These are phyloP conservation scores for Vaccinium vitisidaea DNA, from an alignment of 148 eudicot genomes.

Conservation along the genomic window DNA sequence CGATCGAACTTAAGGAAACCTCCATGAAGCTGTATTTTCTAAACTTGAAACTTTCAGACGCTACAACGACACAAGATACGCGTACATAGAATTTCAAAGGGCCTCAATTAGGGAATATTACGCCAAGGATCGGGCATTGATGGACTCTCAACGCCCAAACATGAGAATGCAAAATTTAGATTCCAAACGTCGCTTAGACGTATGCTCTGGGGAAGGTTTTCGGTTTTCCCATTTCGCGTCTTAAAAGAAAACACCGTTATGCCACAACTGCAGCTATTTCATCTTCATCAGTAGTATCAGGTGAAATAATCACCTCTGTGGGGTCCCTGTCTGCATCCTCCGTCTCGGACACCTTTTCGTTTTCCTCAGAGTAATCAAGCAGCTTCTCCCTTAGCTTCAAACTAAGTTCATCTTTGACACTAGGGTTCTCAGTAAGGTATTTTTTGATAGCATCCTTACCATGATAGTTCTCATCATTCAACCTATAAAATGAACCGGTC, in stretches of 20 bases:
- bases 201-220: not conserved
- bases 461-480: conserved; percentile 42
- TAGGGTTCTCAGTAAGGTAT: conserved; percentile 45
- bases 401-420: conserved; percentile 49
- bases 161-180: conserved; percentile 7
- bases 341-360: conserved; percentile 24
- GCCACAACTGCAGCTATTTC: conserved; percentile 51
- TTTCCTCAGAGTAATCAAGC: conserved; percentile 25
- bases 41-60: not conserved
- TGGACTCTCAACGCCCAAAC: not conserved
- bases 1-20: not conserved
- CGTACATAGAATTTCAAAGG: not conserved
- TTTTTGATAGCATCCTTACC: conserved; percentile 67
- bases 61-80: not conserved
- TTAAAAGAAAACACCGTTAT: conserved; percentile 10
- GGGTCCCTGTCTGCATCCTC: conserved; percentile 33
- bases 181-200: not conserved
- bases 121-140: not conserved
- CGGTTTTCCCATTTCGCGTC: conserved; percentile 2
- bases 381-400: conserved; percentile 59
- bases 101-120: not conserved
- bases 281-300: conserved; percentile 67
- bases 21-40: not conserved
- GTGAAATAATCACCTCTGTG: conserved; percentile 33
- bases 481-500: conserved; percentile 26